phyloP scores from a whole-genome alignment of 164 flowering plant species.

The Taxillus chinensis region DNA sequence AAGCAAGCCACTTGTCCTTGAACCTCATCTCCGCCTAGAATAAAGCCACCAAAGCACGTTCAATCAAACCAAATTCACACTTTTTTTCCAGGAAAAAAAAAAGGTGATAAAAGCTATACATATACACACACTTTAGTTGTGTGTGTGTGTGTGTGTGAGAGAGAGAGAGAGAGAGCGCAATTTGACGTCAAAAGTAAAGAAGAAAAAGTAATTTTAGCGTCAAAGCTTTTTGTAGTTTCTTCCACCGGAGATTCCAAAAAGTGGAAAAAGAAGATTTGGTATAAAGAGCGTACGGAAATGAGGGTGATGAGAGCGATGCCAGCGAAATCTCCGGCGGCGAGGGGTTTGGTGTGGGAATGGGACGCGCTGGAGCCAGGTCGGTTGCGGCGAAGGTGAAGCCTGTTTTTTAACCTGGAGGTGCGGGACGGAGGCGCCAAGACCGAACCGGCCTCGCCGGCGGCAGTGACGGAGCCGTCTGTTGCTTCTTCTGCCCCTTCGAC shows the following conservation, averaged over 20 bases:
- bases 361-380: constrained; percentile 8
- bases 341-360: constrained; percentile 9
- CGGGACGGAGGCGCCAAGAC: constrained; percentile 12
- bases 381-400: constrained; percentile 15
- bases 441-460: background rate
- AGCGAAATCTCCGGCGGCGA: constrained; percentile 44
- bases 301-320: constrained; percentile 61
- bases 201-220: too few species aligned
- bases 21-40: constrained; percentile 85
- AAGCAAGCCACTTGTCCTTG: constrained; percentile 87
- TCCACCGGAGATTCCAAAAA: too few species aligned
- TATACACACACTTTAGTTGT: background rate
- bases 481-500: background rate
- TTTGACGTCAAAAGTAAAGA: too few species aligned
- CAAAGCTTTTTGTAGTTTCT: too few species aligned
- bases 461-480: background rate
- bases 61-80: background rate
- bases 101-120: background rate
- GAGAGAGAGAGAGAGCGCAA: too few species aligned
- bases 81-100: background rate
- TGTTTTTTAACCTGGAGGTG: constrained; percentile 12
- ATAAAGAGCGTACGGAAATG: constrained; percentile 20
- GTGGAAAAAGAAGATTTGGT: too few species aligned
- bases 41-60: background rate
- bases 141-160: too few species aligned